These are phyloP conservation scores for Straminergon stramineum DNA, from an alignment of 225 moss, liverwort and hornwort genomes.

Conservation along the genomic window DNA sequence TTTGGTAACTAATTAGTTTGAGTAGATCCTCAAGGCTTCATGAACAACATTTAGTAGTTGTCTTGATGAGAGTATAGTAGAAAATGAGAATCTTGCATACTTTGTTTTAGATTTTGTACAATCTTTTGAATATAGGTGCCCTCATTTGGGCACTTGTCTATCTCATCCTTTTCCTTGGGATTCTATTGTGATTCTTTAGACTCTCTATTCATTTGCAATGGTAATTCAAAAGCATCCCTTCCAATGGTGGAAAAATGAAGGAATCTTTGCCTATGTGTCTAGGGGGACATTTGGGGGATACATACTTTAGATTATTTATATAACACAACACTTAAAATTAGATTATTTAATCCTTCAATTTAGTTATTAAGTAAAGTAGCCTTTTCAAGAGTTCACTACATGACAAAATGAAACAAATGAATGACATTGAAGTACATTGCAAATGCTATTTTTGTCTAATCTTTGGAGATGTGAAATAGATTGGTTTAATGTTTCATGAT, in stretches of 20 bases:
- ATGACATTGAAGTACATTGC: not conserved
- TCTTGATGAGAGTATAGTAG: not conserved
- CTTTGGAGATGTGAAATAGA: not conserved
- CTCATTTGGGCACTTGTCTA: not conserved
- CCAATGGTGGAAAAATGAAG: not conserved
- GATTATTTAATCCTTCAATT: not conserved
- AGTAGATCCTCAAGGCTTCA: not conserved
- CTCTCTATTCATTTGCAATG: not conserved
- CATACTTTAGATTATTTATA: not conserved
- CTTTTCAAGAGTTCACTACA: not conserved
- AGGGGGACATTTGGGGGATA: not conserved
- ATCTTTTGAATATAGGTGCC: not conserved
- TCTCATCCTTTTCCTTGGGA: not conserved
- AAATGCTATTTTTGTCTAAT: not conserved
- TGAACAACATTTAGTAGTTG: not conserved
- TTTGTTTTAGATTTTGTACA: not conserved
- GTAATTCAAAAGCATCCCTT: not conserved
- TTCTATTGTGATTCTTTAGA: not conserved
- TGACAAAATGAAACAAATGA: too few species aligned
- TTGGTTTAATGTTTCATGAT: not conserved
- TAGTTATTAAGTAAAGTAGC: accelerated
- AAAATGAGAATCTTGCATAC: not conserved
- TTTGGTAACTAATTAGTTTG: not conserved
- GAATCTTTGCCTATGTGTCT: not conserved
- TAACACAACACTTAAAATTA: not conserved